Evolutionary conservation across 164 flowering plant genomes (phyloP).

Genomic region (Platanus orientalis): DNA sequence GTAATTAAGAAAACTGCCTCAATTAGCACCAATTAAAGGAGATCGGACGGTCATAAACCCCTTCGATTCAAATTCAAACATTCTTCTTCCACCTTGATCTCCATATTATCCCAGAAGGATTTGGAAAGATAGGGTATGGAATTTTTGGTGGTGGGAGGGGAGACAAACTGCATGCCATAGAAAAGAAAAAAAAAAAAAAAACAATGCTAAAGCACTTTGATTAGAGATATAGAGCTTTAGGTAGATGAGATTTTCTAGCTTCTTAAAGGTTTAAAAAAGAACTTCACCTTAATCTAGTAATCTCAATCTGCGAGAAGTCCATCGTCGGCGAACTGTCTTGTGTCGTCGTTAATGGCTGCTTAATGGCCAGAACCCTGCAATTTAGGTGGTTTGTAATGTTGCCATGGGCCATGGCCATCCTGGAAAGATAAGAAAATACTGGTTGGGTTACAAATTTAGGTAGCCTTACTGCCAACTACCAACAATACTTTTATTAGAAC

Average conservation of each 20-base stretch:
- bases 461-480: too few species aligned
- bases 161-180: conserved; percentile 39
- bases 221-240: neutral
- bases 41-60: too few species aligned
- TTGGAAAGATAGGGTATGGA: conserved; percentile 53
- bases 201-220: neutral
- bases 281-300: conserved; percentile 46
- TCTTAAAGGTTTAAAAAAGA: neutral
- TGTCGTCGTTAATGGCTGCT: conserved; percentile 35
- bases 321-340: conserved; percentile 30
- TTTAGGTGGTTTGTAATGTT: conserved; percentile 39
- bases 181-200: neutral
- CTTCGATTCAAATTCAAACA: too few species aligned
- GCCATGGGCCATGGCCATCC: conserved; percentile 50
- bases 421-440: conserved; percentile 15
- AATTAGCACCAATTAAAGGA: too few species aligned
- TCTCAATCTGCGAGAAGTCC: conserved; percentile 78
- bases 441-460: too few species aligned
- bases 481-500: too few species aligned
- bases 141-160: conserved; percentile 41
- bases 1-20: too few species aligned
- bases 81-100: conserved; percentile 46
- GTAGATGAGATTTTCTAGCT: neutral
- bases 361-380: conserved; percentile 79
- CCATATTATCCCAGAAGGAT: conserved; percentile 65